These are phyloP conservation scores for Yarrowia keelungensis DNA, from an alignment of 805 yeast genomes.

Conservation along the genomic window DNA sequence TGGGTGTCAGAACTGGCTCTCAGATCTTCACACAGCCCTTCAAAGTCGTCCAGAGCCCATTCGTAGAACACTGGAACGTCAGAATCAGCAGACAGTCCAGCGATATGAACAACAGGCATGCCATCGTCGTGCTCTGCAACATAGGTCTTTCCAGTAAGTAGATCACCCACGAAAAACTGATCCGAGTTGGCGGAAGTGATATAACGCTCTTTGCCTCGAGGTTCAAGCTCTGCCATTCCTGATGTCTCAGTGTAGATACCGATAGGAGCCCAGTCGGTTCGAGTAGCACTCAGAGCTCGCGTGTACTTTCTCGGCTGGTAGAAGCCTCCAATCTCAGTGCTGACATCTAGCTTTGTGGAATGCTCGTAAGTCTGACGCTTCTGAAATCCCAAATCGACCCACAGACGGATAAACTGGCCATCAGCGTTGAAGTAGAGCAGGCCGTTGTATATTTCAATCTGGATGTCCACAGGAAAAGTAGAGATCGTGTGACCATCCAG, in stretches of 20 bases:
- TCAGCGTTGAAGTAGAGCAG: slow-evolving; percentile 7
- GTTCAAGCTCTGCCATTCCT: slow-evolving; percentile 1
- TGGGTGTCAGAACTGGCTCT: slow-evolving; percentile 3
- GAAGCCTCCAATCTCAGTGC: background rate
- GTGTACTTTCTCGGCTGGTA: slow-evolving; percentile 21
- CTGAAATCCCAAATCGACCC: slow-evolving; percentile 21
- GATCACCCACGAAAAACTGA: slow-evolving; percentile 1
- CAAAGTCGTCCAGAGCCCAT: slow-evolving; percentile 12
- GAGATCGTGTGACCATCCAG: slow-evolving; percentile 16
- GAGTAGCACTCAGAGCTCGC: slow-evolving; percentile 6
- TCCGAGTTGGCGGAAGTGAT: slow-evolving; percentile 6
- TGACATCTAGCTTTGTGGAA: background rate
- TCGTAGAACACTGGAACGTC: background rate
- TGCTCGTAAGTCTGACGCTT: slow-evolving; percentile 16
- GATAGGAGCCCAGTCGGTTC: slow-evolving; percentile 17
- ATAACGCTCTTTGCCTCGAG: slow-evolving; percentile 12
- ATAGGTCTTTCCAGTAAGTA: slow-evolving; percentile 6
- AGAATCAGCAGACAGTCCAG: background rate
- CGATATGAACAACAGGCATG: slow-evolving; percentile 3
- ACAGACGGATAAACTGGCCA: slow-evolving; percentile 18
- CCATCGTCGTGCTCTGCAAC: slow-evolving; percentile 4
- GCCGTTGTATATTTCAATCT: slow-evolving; percentile 20
- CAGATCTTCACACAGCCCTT: slow-evolving; percentile 11
- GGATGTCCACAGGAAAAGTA: slow-evolving; percentile 16
- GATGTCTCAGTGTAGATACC: slow-evolving; percentile 12